Conservation (phyloP, 1,284 basidiomycete species). For the Cutaneotrichosporon daszewskae region DNA sequence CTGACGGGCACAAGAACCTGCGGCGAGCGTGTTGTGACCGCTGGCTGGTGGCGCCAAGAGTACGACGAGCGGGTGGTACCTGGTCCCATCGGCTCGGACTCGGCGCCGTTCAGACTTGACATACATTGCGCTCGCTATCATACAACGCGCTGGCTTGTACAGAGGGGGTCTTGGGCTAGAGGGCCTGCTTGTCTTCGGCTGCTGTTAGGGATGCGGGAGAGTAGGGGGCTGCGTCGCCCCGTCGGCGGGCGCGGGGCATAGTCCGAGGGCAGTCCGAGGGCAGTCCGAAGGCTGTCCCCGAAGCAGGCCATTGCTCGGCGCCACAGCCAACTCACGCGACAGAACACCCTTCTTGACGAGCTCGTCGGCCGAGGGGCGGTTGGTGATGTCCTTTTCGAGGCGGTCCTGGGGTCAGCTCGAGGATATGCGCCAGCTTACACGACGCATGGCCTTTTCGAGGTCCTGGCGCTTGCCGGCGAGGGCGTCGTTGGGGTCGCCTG, state of each 20-base stretch:
- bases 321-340: conserved; percentile 47
- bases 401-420: conserved; percentile 54
- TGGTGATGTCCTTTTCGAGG: conserved; percentile 60
- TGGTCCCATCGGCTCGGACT: no score
- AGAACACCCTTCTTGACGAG: conserved; percentile 68
- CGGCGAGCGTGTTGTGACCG: no score
- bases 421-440: neutral
- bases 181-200: neutral
- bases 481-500: conserved; percentile 54
- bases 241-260: neutral
- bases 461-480: conserved; percentile 64
- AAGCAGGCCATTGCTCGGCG: neutral
- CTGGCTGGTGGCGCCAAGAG: no score
- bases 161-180: no score
- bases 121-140: no score
- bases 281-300: neutral
- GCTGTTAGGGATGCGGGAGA: neutral
- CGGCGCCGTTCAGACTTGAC: no score
- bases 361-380: conserved; percentile 62
- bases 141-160: no score
- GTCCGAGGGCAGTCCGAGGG: neutral
- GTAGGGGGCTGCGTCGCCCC: neutral
- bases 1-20: no score
- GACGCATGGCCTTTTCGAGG: conserved; percentile 61
- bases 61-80: no score